Evolutionary conservation across 306 rosid species (phyloP).

Genomic region (Acacia confusa): DNA sequence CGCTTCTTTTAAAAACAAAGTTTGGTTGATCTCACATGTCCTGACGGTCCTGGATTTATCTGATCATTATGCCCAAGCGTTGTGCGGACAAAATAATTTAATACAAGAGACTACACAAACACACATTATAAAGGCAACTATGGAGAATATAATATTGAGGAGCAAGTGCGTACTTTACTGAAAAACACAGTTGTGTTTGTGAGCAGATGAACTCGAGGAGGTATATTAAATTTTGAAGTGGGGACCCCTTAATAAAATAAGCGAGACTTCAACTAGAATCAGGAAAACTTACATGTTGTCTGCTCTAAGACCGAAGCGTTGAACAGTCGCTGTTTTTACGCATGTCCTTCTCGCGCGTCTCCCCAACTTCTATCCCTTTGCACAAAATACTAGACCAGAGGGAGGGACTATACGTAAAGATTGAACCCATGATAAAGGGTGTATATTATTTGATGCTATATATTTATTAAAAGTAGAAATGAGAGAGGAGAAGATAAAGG

Average conservation of each 20-base stretch:
- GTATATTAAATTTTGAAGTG: constrained; percentile 6
- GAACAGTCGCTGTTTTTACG: constrained; percentile 75
- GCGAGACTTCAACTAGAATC: constrained; percentile 24
- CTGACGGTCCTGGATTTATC: constrained; percentile 50
- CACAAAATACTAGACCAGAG: constrained; percentile 56
- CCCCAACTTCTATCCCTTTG: constrained; percentile 34
- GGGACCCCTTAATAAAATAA: not conserved
- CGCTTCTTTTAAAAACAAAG: constrained; percentile 42
- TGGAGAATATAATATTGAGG: constrained; percentile 20
- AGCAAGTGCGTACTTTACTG: constrained; percentile 45
- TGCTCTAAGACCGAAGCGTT: constrained; percentile 68
- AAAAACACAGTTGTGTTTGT: constrained; percentile 40
- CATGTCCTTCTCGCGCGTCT: constrained; percentile 70
- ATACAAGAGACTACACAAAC: constrained; percentile 11
- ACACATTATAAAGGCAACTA: constrained; percentile 12
- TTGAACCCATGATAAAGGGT: not conserved
- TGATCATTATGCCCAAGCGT: constrained; percentile 27
- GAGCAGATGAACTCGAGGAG: constrained; percentile 46
- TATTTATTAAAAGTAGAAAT: not conserved
- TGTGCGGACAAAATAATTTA: constrained; percentile 12
- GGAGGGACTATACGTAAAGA: too few species aligned
- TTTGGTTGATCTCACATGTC: constrained; percentile 64
- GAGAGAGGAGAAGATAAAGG: not conserved
- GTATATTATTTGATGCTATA: not conserved
- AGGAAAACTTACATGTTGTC: constrained; percentile 55